Evolutionary conservation across 1,139 yeast species (phyloP).

Genomic region (Debaryomyces coudertii): DNA sequence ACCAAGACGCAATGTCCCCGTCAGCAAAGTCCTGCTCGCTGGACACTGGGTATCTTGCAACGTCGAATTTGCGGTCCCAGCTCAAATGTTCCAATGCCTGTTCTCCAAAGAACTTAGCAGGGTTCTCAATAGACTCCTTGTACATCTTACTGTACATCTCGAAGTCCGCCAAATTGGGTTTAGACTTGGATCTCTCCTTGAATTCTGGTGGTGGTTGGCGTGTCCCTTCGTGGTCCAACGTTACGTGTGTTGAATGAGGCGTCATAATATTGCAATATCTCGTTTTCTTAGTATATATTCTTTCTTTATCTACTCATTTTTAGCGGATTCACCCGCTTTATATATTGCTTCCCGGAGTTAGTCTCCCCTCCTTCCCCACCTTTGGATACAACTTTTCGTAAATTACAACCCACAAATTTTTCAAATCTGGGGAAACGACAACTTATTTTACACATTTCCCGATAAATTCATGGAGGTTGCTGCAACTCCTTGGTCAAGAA

Average conservation of each 20-base stretch:
- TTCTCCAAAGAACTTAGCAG: slow-evolving; percentile 64
- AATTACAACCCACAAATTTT: not conserved
- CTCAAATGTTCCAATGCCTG: slow-evolving; percentile 58
- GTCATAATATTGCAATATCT: not conserved
- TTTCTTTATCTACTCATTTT: not conserved
- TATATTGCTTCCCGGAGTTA: not conserved
- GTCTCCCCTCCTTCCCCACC: slow-evolving; percentile 5
- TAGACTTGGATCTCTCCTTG: slow-evolving; percentile 49
- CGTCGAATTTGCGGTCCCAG: slow-evolving; percentile 68
- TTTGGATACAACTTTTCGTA: not conserved
- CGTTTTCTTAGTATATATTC: not conserved
- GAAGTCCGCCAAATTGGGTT: slow-evolving; percentile 53
- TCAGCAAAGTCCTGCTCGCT: slow-evolving; percentile 56
- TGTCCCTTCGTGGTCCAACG: slow-evolving; percentile 47
- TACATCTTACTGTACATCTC: slow-evolving; percentile 63
- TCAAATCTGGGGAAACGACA: slow-evolving; percentile 1
- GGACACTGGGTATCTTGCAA: slow-evolving; percentile 56
- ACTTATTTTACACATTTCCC: not conserved
- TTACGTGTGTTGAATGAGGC: slow-evolving; percentile 25
- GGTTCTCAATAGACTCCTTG: slow-evolving; percentile 68
- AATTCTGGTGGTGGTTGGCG: slow-evolving; percentile 61
- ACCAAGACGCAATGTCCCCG: slow-evolving; percentile 79
- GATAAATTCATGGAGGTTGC: not conserved
- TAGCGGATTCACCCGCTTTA: not conserved
- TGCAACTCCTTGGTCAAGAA: slow-evolving; percentile 3